Evolutionary conservation across 2,329 filamentous ascomycete species (phyloP), one percentile per base, ranked within the genome.

Genomic region (Xylaria sp.): DNA sequence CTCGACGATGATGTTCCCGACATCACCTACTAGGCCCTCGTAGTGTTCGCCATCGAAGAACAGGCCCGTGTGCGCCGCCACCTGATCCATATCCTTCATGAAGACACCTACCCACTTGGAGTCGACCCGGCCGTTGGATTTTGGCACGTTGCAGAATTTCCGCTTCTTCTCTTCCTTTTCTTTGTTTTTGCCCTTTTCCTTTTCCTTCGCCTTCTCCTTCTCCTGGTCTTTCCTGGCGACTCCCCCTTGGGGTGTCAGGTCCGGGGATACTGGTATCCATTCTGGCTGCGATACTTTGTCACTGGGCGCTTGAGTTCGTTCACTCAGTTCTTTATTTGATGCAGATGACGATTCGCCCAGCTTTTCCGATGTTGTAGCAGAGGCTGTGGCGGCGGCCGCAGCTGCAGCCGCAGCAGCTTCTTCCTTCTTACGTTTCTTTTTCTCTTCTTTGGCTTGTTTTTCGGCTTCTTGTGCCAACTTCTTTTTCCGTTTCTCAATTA

Each of bases 41-140:
- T 96, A 95, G 66, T 92, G 90, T 69, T 89, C 85, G 7, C 91
- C 90, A 0, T 89, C 81, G 13, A 93, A 88, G 81, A 97, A 97
- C 61, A 97, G 82, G 0, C 92, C 91, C 70, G 93, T 95, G 78
- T 97, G 94, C 10, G 94, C 94, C 7, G 89, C 90, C 0, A 97
- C 92, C 80, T 97, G 93, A 77, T 97, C 94, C 70, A 96, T 89
- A 62, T 89, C 90, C 67, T 91, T 87, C 92, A 98, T 96, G 75
- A 90, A 90, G 2, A 97, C 87, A 54, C 90, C 85, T 0, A 94
- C 83, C 94, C 94, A 97, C 18, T 90, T 88, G 4, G 87, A 82
- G 78, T 97, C 93, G 52, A 85, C 82, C 69, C 84, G 82, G 7
- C 89, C 89, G 62, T 84, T 78, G 12, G 79, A 81, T 66, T 83